Evolutionary conservation across 163 green algal species (phyloP).

Genomic region (Prototheca stagnorum): DNA sequence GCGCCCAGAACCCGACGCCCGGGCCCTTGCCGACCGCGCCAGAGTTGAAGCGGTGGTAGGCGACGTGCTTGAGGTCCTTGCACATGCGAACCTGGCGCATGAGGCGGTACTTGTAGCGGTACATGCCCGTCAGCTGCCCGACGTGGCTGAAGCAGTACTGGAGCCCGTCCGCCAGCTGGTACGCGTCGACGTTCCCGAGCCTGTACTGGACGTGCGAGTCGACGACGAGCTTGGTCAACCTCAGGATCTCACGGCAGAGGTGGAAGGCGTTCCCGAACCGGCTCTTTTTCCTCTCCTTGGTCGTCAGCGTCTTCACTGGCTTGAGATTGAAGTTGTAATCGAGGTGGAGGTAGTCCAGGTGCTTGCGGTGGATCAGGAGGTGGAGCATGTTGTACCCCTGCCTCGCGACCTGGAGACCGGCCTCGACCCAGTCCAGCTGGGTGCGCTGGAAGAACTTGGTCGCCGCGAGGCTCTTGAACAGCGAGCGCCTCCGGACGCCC

Average conservation of each 20-base stretch:
- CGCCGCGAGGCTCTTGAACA: slow-evolving; percentile 75
- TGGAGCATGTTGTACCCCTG: slow-evolving; percentile 99
- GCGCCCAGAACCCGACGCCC: slow-evolving; percentile 95
- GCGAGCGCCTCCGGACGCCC: slow-evolving; percentile 81
- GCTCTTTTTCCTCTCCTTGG: slow-evolving; percentile 98
- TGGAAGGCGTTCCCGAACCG: slow-evolving; percentile 99
- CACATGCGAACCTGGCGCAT: slow-evolving; percentile 99
- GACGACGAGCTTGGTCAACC: slow-evolving; percentile 98
- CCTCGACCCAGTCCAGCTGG: slow-evolving; percentile 99
- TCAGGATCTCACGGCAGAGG: slow-evolving; percentile 95
- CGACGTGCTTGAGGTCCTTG: slow-evolving; percentile 95
- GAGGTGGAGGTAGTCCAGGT: slow-evolving; percentile 97
- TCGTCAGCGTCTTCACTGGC: slow-evolving; percentile 98
- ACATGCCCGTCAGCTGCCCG: slow-evolving; percentile 96
- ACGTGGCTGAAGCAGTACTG: slow-evolving; percentile 99
- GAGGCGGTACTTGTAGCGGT: slow-evolving; percentile 99
- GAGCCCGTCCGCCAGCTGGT: slow-evolving; percentile 96
- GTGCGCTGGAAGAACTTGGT: slow-evolving; percentile 99
- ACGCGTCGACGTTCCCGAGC: slow-evolving; percentile 98
- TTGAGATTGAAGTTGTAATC: slow-evolving; percentile 99
- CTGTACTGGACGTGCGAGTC: slow-evolving; percentile 88
- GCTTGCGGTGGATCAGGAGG: slow-evolving; percentile 99
- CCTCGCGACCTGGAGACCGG: slow-evolving; percentile 88
- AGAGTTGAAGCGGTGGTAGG: slow-evolving; percentile 99
- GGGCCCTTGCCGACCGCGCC: slow-evolving; percentile 95